Percentiles rank a stretch among this genome's conserved stretches.
Evolutionary conservation across 805 yeast genomes (phyloP).

Genomic region (Candida ficus): DNA sequence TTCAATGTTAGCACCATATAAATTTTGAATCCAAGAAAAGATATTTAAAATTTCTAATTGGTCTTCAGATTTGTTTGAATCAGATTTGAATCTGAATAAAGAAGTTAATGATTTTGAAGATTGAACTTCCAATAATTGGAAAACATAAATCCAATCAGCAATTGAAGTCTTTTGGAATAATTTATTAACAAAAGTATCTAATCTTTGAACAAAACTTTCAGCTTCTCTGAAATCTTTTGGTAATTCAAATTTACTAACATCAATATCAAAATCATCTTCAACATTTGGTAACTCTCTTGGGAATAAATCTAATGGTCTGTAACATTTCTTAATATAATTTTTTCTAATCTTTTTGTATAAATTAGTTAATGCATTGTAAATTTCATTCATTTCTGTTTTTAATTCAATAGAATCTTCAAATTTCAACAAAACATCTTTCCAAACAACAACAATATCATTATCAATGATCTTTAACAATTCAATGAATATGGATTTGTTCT

Average conservation of each 20-base stretch:
- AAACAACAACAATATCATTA: slow-evolving; percentile 50
- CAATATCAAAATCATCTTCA: slow-evolving; percentile 4
- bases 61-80: slow-evolving; percentile 40
- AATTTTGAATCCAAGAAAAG: slow-evolving; percentile 60
- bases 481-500: slow-evolving; percentile 53
- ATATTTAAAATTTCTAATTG: slow-evolving; percentile 61
- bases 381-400: slow-evolving; percentile 24
- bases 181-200: slow-evolving; percentile 58
- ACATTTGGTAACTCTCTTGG: slow-evolving; percentile 11
- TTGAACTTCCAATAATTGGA: slow-evolving; percentile 67
- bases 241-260: slow-evolving; percentile 5
- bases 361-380: slow-evolving; percentile 28
- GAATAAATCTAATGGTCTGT: slow-evolving; percentile 44
- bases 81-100: slow-evolving; percentile 47
- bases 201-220: slow-evolving; percentile 53
- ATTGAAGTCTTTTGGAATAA: slow-evolving; percentile 52
- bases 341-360: slow-evolving; percentile 65
- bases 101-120: slow-evolving; percentile 52
- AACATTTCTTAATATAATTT: slow-evolving; percentile 62
- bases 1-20: slow-evolving; percentile 40
- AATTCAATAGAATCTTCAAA: slow-evolving; percentile 17
- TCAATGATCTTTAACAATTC: slow-evolving; percentile 65
- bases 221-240: slow-evolving; percentile 42
- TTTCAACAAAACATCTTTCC: slow-evolving; percentile 36
- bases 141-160: slow-evolving; percentile 75